Conservation (phyloP, 2,329 filamentous ascomycete genomes). For the Pestalotiopsis fici region DNA sequence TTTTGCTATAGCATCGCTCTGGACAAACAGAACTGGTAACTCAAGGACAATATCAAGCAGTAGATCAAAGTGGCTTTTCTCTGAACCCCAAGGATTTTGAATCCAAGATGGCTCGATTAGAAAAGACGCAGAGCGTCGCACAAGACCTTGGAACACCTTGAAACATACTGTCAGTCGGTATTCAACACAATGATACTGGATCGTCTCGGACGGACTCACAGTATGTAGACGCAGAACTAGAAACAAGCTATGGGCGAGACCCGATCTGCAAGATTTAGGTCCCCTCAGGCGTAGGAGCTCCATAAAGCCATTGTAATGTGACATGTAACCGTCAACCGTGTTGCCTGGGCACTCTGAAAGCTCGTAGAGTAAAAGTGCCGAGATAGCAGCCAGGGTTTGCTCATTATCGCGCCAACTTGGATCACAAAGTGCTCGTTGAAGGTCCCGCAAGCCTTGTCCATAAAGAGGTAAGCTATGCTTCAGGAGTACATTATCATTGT, state of each 20-base stretch:
- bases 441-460: background rate
- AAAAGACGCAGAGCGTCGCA: conserved; percentile 14
- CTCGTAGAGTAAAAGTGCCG: conserved; percentile 22
- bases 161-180: background rate
- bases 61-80: conserved; percentile 19
- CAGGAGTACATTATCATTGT: background rate
- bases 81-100: conserved; percentile 8
- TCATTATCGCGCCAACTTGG: background rate
- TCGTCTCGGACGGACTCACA: background rate
- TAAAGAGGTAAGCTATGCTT: conserved; percentile 11
- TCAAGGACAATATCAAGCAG: conserved; percentile 19
- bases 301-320: conserved; percentile 20
- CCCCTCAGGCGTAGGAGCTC: conserved; percentile 20
- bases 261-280: conserved; percentile 12
- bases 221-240: conserved; percentile 17
- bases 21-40: conserved; percentile 15
- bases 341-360: conserved; percentile 18
- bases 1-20: background rate
- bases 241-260: conserved; percentile 19
- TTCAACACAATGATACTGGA: background rate
- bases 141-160: conserved; percentile 17
- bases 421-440: background rate
- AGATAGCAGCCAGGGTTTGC: conserved; percentile 19
- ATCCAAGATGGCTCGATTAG: conserved; percentile 17
- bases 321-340: conserved; percentile 13